phyloP scores from a whole-genome alignment of 2,329 filamentous ascomycete species.

The Cadophora gregata region DNA sequence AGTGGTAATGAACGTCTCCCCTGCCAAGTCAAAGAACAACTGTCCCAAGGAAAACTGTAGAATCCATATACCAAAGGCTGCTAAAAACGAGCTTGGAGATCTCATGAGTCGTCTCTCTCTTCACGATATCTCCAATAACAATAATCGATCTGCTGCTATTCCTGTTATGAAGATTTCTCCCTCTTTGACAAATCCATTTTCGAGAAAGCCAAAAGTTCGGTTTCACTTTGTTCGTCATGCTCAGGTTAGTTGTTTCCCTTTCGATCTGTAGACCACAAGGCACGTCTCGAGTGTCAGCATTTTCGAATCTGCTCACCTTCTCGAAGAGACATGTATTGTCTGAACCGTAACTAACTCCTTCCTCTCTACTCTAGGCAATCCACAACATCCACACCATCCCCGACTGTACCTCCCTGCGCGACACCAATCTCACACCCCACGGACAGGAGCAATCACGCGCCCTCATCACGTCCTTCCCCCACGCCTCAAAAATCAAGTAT shows the following conservation, averaged over 20 bases:
- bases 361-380: slow-evolving; percentile 5
- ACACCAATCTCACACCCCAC: slow-evolving; percentile 12
- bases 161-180: not conserved
- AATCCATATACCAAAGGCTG: not conserved
- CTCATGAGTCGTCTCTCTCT: slow-evolving; percentile 6
- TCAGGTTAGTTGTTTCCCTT: slow-evolving; percentile 10
- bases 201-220: slow-evolving; percentile 4
- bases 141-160: not conserved
- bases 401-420: not conserved
- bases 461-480: slow-evolving; percentile 5
- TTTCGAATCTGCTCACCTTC: not conserved
- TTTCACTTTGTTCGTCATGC: slow-evolving; percentile 26
- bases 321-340: not conserved
- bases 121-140: not conserved
- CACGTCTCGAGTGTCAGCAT: not conserved
- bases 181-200: not conserved
- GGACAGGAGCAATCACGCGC: slow-evolving; percentile 11
- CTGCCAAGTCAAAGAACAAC: not conserved
- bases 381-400: slow-evolving; percentile 11
- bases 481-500: slow-evolving; percentile 49
- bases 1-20: not conserved
- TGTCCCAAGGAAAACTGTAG: slow-evolving; percentile 10
- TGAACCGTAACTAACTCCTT: not conserved
- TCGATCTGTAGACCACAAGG: not conserved
- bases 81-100: not conserved